These are phyloP conservation scores for Medicago arabica DNA, from an alignment of 306 rosid genomes.

Conservation along the genomic window DNA sequence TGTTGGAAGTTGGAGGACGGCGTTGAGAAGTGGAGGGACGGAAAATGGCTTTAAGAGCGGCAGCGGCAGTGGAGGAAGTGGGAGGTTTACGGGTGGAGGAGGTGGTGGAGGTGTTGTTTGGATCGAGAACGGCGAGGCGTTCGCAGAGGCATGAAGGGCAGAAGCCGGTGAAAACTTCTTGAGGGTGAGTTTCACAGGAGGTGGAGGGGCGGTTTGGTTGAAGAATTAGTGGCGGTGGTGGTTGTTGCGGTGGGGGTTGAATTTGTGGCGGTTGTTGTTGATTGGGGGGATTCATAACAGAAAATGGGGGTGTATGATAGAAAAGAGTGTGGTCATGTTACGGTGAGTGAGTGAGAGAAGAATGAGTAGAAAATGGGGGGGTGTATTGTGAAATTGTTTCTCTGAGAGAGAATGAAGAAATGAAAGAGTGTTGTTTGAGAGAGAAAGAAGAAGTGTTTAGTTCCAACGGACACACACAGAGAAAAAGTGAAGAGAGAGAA, in stretches of 20 bases:
- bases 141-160: slow-evolving; percentile 99
- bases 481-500: slow-evolving; percentile 32
- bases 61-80: slow-evolving; percentile 85
- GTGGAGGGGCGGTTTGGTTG: slow-evolving; percentile 81
- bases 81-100: slow-evolving; percentile 61
- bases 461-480: slow-evolving; percentile 73
- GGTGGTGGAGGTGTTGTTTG: slow-evolving; percentile 63
- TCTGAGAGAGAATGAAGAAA: background rate
- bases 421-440: slow-evolving; percentile 35
- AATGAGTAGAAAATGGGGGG: background rate
- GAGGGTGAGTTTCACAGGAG: slow-evolving; percentile 86
- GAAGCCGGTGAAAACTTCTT: slow-evolving; percentile 90
- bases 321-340: slow-evolving; percentile 75
- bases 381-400: no score
- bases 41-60: slow-evolving; percentile 92
- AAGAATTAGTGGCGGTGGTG: background rate
- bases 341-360: slow-evolving; percentile 30
- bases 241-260: slow-evolving; percentile 15
- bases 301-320: slow-evolving; percentile 39
- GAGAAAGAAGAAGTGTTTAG: slow-evolving; percentile 58
- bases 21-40: slow-evolving; percentile 45
- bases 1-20: slow-evolving; percentile 34
- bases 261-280: slow-evolving; percentile 7
- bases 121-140: slow-evolving; percentile 90
- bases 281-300: slow-evolving; percentile 83